phyloP scores from a whole-genome alignment of 768 basidiomycete genomes.

The Termitomyces sp. region DNA sequence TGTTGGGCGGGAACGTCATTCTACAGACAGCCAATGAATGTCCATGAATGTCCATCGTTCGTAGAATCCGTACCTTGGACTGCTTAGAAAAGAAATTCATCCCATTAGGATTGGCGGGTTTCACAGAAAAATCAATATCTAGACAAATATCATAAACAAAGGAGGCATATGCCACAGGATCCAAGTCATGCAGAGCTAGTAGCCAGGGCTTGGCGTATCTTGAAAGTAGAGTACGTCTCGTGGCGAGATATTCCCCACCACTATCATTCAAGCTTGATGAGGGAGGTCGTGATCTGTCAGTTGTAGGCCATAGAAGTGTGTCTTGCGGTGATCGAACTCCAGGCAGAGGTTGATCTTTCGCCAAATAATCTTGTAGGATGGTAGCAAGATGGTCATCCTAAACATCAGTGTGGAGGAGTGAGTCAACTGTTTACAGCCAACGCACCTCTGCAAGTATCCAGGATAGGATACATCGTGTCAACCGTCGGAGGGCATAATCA shows the following conservation, averaged over 20 bases:
- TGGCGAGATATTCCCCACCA: slow-evolving; percentile 66
- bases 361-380: slow-evolving; percentile 64
- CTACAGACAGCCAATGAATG: not conserved
- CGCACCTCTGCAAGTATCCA: slow-evolving; percentile 75
- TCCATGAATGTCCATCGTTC: not conserved
- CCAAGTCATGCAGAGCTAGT: slow-evolving; percentile 58
- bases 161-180: slow-evolving; percentile 43
- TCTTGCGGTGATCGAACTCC: slow-evolving; percentile 50
- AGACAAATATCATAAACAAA: slow-evolving; percentile 48
- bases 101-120: slow-evolving; percentile 7
- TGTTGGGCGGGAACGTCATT: slow-evolving; percentile 10
- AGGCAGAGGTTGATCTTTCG: slow-evolving; percentile 50
- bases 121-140: slow-evolving; percentile 32
- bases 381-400: slow-evolving; percentile 64
- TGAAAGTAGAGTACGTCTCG: slow-evolving; percentile 44
- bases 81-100: slow-evolving; percentile 7
- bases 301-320: slow-evolving; percentile 49
- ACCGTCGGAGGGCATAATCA: slow-evolving; percentile 59
- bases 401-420: not conserved
- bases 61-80: slow-evolving; percentile 3
- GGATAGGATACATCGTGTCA: slow-evolving; percentile 48
- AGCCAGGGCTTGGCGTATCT: slow-evolving; percentile 67
- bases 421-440: not conserved
- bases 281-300: slow-evolving; percentile 27
- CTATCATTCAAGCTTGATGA: slow-evolving; percentile 40